Evolutionary conservation across 1,284 basidiomycete genomes (phyloP).

Genomic region (Mycosarcoma maydis): DNA sequence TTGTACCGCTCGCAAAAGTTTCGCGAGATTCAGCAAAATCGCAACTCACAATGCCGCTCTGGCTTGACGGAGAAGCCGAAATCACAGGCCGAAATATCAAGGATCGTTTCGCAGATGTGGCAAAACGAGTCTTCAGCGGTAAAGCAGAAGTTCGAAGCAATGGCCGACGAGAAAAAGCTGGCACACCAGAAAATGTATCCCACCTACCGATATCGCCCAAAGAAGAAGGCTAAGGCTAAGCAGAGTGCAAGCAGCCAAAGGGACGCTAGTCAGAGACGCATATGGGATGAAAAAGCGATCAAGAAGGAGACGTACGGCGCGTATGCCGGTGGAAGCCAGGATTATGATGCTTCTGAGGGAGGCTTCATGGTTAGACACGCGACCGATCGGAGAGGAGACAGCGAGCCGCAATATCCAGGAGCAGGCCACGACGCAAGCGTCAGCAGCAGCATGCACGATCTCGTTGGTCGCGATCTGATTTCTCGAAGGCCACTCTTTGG

Average conservation of each 20-base stretch:
- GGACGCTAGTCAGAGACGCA: neutral
- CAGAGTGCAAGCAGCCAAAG: conserved; percentile 1
- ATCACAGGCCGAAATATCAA: conserved; percentile 79
- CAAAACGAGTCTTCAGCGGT: conserved; percentile 72
- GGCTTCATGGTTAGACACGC: conserved; percentile 1
- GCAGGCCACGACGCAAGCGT: neutral
- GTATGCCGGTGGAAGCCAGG: conserved; percentile 12
- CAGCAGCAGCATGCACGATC: conserved; percentile 8
- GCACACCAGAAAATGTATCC: conserved; percentile 67
- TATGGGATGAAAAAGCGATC: neutral
- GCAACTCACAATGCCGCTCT: conserved; percentile 61
- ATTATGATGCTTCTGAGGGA: conserved; percentile 7
- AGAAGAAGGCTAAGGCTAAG: conserved; percentile 35
- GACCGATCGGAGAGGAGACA: conserved; percentile 8
- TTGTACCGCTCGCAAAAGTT: conserved; percentile 81
- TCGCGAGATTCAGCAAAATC: conserved; percentile 68
- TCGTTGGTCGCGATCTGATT: conserved; percentile 10
- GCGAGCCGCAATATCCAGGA: neutral
- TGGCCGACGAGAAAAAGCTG: conserved; percentile 76
- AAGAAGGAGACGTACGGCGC: conserved; percentile 2
- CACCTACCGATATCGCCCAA: conserved; percentile 41
- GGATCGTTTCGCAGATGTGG: conserved; percentile 78
- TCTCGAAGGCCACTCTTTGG: conserved; percentile 6
- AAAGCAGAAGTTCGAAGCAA: conserved; percentile 75
- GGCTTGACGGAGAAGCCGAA: conserved; percentile 68